Conservation (phyloP, 2,329 filamentous ascomycete genomes). For the Huntiella moniliformis region DNA sequence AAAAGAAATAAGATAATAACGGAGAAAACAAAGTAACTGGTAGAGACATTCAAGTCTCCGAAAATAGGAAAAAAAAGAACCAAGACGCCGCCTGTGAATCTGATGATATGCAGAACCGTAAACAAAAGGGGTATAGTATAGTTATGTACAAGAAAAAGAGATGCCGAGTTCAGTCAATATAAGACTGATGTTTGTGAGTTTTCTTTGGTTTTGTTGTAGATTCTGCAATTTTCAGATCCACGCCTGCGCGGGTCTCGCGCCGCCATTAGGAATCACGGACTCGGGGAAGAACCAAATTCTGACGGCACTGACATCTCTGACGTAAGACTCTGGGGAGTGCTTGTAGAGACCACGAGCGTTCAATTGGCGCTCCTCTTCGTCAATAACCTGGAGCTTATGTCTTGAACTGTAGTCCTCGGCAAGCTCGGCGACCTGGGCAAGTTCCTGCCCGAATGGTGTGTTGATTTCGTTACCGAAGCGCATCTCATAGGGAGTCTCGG, state of each 20-base stretch:
- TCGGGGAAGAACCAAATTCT: conserved; percentile 40
- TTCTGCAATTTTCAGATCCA: conserved; percentile 27
- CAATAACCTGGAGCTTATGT: conserved; percentile 38
- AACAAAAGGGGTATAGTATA: conserved; percentile 7
- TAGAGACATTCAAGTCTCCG: background rate
- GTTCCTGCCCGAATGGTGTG: conserved; percentile 74
- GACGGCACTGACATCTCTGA: conserved; percentile 57
- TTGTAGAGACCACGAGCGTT: conserved; percentile 49
- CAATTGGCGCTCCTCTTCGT: conserved; percentile 59
- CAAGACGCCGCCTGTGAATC: conserved; percentile 4
- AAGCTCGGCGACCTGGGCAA: conserved; percentile 82
- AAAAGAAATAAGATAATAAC: conserved; percentile 1
- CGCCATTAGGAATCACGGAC: conserved; percentile 10
- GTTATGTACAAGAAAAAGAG: conserved; percentile 1
- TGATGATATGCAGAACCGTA: conserved; percentile 3
- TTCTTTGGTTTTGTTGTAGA: conserved; percentile 1
- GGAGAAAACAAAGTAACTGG: background rate
- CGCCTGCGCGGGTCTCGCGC: conserved; percentile 17
- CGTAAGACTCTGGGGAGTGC: conserved; percentile 66
- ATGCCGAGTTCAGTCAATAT: background rate
- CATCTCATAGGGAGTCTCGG: conserved; percentile 15
- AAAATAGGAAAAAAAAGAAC: background rate
- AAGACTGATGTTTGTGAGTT: background rate
- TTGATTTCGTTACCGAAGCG: conserved; percentile 19
- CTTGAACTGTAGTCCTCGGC: conserved; percentile 68